Base-by-base conservation (phyloP, 1,139 yeast genomes). In the Nakaseomyces bracarensis region DNA sequence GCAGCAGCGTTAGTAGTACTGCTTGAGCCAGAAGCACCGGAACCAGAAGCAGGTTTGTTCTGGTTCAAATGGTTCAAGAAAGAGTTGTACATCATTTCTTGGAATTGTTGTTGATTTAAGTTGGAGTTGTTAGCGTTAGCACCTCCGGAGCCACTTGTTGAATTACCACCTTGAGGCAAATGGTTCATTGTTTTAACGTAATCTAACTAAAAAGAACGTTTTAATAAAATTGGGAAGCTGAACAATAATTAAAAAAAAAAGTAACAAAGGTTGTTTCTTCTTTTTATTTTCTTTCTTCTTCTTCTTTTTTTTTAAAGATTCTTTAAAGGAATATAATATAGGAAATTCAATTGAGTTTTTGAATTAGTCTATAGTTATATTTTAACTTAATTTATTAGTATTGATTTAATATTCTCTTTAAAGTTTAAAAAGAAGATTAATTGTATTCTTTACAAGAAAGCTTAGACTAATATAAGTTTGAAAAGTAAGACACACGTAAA, bases 21-120 rank as follows among this genome's bases (percentile, higher is more conserved):
- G 44, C 39, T 42, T 36, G 7, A 34, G 5, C 18, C 33, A 10
- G 38, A 39, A 7, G 38, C 21, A 10, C 10, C 16, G 2, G 38
- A 10, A 21, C 48, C 40, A 23, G 41, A 39, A 33, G 43, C 41
- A 18, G 50, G 41, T 37, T 53, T 57, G 30, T 55, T 55, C 38
- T 55, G 58, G 16, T 55, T 49, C 43, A 55, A 39, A 43, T 55
- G 60, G 15, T 52, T 45, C 22, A 55, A 43, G 35, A 55, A 55
- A 3, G 57, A 53, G 43, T 52, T 55, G 43, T 55, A 55, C 56
- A 55, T 52, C 31, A 54, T 42, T 43, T 55, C 60, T 16, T 57
- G 52, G 37, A 55, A 46, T 36, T 55, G 59, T 36, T 52, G 57
- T 40, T 49, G 56, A 37, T 53, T 54, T 18, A 47, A 23, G 48